Base-by-base conservation (phyloP, 2,329 filamentous ascomycete genomes). In the Colletotrichum tabaci region DNA sequence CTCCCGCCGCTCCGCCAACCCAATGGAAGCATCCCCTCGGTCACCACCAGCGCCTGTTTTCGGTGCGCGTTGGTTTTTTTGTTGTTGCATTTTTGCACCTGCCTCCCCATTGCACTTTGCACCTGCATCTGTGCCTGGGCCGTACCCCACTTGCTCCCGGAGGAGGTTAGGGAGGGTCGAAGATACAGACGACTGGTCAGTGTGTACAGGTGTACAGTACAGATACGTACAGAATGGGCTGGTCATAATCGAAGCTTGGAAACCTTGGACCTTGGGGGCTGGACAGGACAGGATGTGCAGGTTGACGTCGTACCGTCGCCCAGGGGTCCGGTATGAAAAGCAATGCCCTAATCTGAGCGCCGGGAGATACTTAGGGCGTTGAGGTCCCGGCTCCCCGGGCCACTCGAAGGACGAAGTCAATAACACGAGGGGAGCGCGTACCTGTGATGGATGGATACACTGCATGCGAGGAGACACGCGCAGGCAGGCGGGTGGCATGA, bases 1-100 rank as follows among this genome's bases (percentile, higher is more conserved):
- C 30, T 56, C 42, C 55, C 58, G 44, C 44, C 44, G 18, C 46
- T 30, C 42, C 42, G 26, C 30, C 44, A 49, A 9, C n/a, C 57
- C 58, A 61, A 61, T 49, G 44, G 58, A 38, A 40, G 42, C 58
- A 15, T 13, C 44, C n/a, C n/a, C 44, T 61, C 26, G 58, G 58
- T 35, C 58, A 61, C 46, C 58, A 49, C 44, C 26, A 61, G 58
- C 30, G 44, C 44, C 26, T 49, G 46, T 46, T 26, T 49, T 50
- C 7, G 16, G 30, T 23, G 58, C 58, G 50, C 44, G 44, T 61
- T 21, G 13, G 30, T 18, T 26, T 63, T 62, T 49, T 21, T 26
- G 15, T 16, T 26, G 6, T 40, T 23, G 15, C 6, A 55, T 38
- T 56, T 44, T n/a, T 13, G 21, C 21, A 26, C 38, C 55, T 57